Percentiles rank a stretch among this genome's conserved stretches.
Conservation (phyloP, 768 basidiomycete species). For the Pilatotrama ljubarskyi region DNA sequence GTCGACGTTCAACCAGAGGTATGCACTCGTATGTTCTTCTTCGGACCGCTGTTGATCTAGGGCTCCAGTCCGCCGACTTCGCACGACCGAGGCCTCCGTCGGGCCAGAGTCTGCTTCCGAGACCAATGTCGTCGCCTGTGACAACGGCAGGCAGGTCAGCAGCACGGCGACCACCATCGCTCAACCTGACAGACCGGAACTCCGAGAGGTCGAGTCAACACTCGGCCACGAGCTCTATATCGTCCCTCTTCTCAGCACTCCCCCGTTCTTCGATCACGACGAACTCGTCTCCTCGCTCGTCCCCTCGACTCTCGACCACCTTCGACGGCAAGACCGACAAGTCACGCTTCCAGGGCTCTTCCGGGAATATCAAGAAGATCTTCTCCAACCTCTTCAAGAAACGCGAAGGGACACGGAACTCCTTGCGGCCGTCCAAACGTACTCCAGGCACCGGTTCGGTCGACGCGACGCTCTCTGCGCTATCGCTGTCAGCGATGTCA, state of each 20-base stretch:
- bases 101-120: slow-evolving; percentile 13
- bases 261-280: slow-evolving; percentile 16
- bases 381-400: slow-evolving; percentile 22
- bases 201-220: slow-evolving; percentile 11
- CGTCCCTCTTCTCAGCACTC: slow-evolving; percentile 19
- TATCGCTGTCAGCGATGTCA: neutral
- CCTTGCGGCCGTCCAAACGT: slow-evolving; percentile 5
- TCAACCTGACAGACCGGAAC: slow-evolving; percentile 1
- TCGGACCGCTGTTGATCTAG: neutral
- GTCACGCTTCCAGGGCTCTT: slow-evolving; percentile 8
- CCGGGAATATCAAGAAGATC: slow-evolving; percentile 21
- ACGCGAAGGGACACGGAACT: slow-evolving; percentile 6
- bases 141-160: neutral
- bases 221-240: slow-evolving; percentile 13
- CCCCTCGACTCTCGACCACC: slow-evolving; percentile 3
- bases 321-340: slow-evolving; percentile 14
- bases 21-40: neutral
- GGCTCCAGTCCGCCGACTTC: neutral
- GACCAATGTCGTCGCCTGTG: slow-evolving; percentile 18
- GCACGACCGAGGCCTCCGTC: slow-evolving; percentile 11
- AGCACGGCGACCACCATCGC: slow-evolving; percentile 14
- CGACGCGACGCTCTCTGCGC: slow-evolving; percentile 12
- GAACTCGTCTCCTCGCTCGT: slow-evolving; percentile 13
- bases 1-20: neutral
- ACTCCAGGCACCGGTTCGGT: slow-evolving; percentile 8